Evolutionary conservation across 148 eudicot genomes (phyloP).

Genomic region (Rhododendron simsii): DNA sequence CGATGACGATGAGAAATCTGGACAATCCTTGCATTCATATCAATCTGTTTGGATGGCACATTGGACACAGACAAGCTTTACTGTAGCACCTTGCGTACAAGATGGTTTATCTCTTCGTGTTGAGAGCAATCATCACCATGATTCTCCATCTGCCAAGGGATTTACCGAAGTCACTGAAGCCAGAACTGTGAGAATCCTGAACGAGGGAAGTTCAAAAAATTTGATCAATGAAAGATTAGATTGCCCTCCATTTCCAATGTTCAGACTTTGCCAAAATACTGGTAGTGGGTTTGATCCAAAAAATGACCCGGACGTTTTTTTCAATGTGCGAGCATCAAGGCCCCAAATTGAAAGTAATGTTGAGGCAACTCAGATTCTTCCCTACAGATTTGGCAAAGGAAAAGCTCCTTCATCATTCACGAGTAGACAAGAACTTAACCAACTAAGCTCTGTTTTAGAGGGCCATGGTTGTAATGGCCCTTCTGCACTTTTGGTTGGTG

Average conservation of each 20-base stretch:
- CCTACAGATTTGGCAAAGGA: constrained; percentile 9
- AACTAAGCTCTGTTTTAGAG: constrained; percentile 11
- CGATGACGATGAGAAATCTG: constrained; percentile 29
- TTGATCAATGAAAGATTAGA: constrained; percentile 11
- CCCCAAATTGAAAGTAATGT: constrained; percentile 4
- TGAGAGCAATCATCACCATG: constrained; percentile 11
- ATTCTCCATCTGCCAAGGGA: constrained; percentile 19
- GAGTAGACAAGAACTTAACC: constrained; percentile 15
- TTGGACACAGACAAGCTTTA: constrained; percentile 34
- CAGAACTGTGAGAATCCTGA: constrained; percentile 18
- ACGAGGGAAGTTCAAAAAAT: constrained; percentile 21
- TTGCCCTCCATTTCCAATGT: constrained; percentile 18
- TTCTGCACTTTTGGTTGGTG: constrained; percentile 33
- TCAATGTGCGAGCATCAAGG: constrained; percentile 3
- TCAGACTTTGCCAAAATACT: constrained; percentile 8
- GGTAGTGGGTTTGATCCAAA: constrained; percentile 1
- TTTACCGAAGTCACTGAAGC: constrained; percentile 25
- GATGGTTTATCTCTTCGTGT: constrained; percentile 15
- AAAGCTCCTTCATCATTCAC: constrained; percentile 12
- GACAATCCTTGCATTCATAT: constrained; percentile 23
- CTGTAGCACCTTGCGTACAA: constrained; percentile 16
- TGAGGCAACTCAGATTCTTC: constrained; percentile 23
- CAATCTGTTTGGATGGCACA: constrained; percentile 60
- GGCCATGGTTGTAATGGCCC: constrained; percentile 18
- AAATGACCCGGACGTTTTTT: constrained; percentile 19